Base-by-base conservation (phyloP, 2,329 filamentous ascomycete species). In the Penicillium brevicompactum region DNA sequence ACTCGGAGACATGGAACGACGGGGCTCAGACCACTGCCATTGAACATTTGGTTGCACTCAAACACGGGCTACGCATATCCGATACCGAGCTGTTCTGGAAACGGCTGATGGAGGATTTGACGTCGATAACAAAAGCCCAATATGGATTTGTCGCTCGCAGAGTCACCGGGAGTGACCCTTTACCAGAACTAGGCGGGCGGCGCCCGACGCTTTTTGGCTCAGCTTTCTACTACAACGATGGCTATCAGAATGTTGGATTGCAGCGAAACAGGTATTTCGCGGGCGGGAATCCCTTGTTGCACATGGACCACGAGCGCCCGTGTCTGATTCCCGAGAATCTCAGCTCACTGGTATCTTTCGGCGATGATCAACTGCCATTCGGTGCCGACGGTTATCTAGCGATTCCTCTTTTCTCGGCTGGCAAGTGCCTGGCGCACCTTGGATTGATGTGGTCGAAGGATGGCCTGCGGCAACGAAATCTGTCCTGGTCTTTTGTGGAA, bases 231-330 rank as follows among this genome's bases (percentile, higher is more conserved):
- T 83, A 86, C 72, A 84, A 87, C 64, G 82, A 86, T 62, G 85
- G 83, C 27, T 76, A 78, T 47, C 78, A 79, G 51, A 75, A 74
- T 49, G 78, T 80, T 57, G 75, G 80, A 22, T 78, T 85, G 48
- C 75, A 84, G 62, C 80, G 81, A 58, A 82, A 88, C 73, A 84
- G 84, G 60, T 88, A 87, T 70, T 81, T 85, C 62, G 82, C 85
- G 37, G 87, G 86, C 62, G 84, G 80, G 22, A 84, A 85, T 59
- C 86, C 87, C 4, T 87, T 87, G 70, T 82, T 82, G 34, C 82
- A 87, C 67, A 89, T 90, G 87, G 84, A 83, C 61, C 84, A 89
- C 67, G 86, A 89, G 74, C 88, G 89, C 69, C 84, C 88, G 48
- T 87, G 88, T 67, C 72, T 89, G 53, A 84, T 90, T 21, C 84